Base-by-base conservation (phyloP, 148 eudicot species). In the Spergularia marina region DNA sequence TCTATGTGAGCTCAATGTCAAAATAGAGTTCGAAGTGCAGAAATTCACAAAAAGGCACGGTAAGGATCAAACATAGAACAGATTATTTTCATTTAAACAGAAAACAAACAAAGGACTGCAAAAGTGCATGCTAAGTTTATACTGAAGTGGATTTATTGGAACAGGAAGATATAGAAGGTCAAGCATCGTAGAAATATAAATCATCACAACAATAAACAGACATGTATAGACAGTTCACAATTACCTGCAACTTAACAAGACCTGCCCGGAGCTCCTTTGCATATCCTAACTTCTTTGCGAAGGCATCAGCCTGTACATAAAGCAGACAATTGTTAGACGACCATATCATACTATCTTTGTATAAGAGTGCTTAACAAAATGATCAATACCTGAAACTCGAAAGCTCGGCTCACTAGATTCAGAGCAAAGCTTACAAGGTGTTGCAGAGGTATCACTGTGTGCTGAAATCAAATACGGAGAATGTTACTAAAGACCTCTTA, bases 361-460 rank as follows among this genome's bases (percentile, higher is more conserved):
- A 25, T 7, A 25, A 34, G 57, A 76, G 63, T 12, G 9, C 36
- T 10, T 53, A 52, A 60, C 49, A 73, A 18, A 40, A 21, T 54
- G 12, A 55, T 62, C 8, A 72, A 68, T 82, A 94, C 99, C 99
- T 95, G 99, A 80, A 95, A 95, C 78, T 95, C 99, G 73, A 92
- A 95, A 65, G 99, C 81, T 44, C 98, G 81, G 93, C 99, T 92
- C 40, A 95, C 97, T 65, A 95, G 96, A 86, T 95, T 95, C 78
- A 95, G 83, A 44, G 84, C 91, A 83, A 95, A 85, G 89, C 88
- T 95, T 58, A 95, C 92, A 65, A 95, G 84, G 78, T 91, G 98
- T 86, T 92, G 99, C 72, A 95, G 87, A 78, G 98, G 99, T 74
- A 91, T 90, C 71, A 95, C 91, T 39, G 99, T 95, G 86, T 94